Evolutionary conservation across 768 basidiomycete genomes (phyloP).

Genomic region (Neoboletus subvelutipes): DNA sequence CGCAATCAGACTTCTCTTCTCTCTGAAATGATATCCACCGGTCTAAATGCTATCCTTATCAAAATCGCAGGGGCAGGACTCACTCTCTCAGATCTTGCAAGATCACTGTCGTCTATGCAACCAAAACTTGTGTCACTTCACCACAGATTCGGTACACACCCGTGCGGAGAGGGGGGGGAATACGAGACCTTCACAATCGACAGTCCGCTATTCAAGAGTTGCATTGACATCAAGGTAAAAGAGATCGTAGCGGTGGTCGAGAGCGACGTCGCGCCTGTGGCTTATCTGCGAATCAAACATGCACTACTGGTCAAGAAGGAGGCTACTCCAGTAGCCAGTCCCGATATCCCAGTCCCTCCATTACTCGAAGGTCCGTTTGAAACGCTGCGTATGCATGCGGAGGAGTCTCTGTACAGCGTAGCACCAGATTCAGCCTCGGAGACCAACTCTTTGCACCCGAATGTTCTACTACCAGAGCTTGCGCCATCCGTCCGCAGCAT

Average conservation of each 20-base stretch:
- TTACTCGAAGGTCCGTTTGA: slow-evolving; percentile 42
- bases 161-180: slow-evolving; percentile 98
- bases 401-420: slow-evolving; percentile 10
- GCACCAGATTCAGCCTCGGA: background rate
- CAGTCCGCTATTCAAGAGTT: slow-evolving; percentile 81
- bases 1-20: slow-evolving; percentile 84
- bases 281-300: slow-evolving; percentile 78
- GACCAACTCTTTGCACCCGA: background rate
- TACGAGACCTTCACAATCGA: slow-evolving; percentile 94
- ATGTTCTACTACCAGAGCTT: slow-evolving; percentile 1
- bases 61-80: slow-evolving; percentile 96
- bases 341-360: slow-evolving; percentile 43
- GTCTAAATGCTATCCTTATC: slow-evolving; percentile 82
- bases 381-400: slow-evolving; percentile 6
- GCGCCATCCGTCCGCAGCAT: slow-evolving; percentile 25
- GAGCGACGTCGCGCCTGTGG: slow-evolving; percentile 85
- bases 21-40: slow-evolving; percentile 78
- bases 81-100: slow-evolving; percentile 73
- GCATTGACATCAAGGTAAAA: slow-evolving; percentile 64
- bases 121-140: slow-evolving; percentile 73
- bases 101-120: slow-evolving; percentile 70
- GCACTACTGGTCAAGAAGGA: slow-evolving; percentile 64
- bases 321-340: background rate
- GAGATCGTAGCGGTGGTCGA: slow-evolving; percentile 78
- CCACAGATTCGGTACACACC: slow-evolving; percentile 79